These are phyloP conservation scores for Plasmopara viticola DNA, from an alignment of 352 stramenopile genomes.

Conservation along the genomic window DNA sequence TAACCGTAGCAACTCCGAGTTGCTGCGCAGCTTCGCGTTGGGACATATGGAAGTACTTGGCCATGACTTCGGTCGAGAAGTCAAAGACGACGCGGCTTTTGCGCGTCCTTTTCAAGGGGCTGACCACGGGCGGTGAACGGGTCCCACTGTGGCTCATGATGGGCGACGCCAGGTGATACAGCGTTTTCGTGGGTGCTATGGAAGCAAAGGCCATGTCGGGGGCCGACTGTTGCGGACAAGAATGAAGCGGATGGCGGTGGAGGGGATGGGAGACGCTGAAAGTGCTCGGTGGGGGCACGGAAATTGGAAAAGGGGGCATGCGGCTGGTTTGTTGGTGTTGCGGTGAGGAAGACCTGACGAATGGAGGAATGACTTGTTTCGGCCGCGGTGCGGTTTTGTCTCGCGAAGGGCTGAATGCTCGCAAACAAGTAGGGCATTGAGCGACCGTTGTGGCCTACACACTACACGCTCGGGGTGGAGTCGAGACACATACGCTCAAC, in stretches of 20 bases:
- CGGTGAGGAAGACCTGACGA: constrained; percentile 4
- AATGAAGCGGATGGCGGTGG: constrained; percentile 9
- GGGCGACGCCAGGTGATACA: constrained; percentile 14
- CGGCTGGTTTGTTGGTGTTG: not conserved
- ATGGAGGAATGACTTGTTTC: constrained; percentile 26
- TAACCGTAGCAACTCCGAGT: constrained; percentile 52
- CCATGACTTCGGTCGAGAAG: constrained; percentile 46
- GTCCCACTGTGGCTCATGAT: constrained; percentile 7
- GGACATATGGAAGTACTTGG: constrained; percentile 53
- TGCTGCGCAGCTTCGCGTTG: constrained; percentile 46
- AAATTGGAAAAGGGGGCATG: constrained; percentile 15
- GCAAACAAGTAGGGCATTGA: constrained; percentile 3
- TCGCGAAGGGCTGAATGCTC: not conserved
- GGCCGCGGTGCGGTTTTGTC: constrained; percentile 7
- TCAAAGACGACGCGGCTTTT: constrained; percentile 53
- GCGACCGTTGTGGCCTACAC: constrained; percentile 8
- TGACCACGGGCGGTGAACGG: constrained; percentile 10
- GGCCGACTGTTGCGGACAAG: not conserved
- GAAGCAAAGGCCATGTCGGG: not conserved
- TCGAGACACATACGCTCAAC: constrained; percentile 17
- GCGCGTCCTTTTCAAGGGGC: constrained; percentile 25
- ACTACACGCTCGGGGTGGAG: constrained; percentile 10
- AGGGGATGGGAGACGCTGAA: constrained; percentile 23
- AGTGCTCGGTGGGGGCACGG: constrained; percentile 5
- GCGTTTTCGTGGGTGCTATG: constrained; percentile 3